phyloP scores from a whole-genome alignment of 257 asterid species.

The Buddleja alternifolia region DNA sequence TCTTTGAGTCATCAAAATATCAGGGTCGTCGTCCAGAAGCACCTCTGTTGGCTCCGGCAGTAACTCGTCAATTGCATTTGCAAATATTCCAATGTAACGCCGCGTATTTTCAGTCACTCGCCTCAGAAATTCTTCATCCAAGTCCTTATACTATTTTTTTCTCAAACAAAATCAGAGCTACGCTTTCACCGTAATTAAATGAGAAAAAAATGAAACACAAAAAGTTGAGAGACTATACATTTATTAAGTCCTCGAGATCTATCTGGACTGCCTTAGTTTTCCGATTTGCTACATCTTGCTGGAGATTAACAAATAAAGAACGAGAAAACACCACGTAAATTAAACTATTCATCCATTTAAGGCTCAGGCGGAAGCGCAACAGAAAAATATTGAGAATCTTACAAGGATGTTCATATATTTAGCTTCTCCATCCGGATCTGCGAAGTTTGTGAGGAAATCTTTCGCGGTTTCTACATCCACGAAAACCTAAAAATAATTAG shows the following conservation, averaged over 20 bases:
- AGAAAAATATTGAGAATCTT: slow-evolving; percentile 30
- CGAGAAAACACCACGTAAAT: neutral
- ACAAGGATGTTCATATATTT: slow-evolving; percentile 80
- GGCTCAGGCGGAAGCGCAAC: neutral
- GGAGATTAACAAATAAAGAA: slow-evolving; percentile 19
- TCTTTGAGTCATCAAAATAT: slow-evolving; percentile 86
- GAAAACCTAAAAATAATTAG: neutral
- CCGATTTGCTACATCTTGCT: slow-evolving; percentile 98
- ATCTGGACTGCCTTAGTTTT: slow-evolving; percentile 75
- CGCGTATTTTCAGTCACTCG: slow-evolving; percentile 81
- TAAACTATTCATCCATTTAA: neutral
- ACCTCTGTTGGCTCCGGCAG: slow-evolving; percentile 93
- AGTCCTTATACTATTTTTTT: slow-evolving; percentile 63
- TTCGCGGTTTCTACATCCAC: slow-evolving; percentile 68
- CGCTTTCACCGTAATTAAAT: neutral
- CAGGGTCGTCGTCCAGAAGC: slow-evolving; percentile 82
- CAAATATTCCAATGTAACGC: slow-evolving; percentile 75
- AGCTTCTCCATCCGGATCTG: slow-evolving; percentile 70
- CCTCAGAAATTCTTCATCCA: slow-evolving; percentile 83
- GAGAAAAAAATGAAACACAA: neutral
- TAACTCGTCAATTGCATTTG: slow-evolving; percentile 87
- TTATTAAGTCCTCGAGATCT: slow-evolving; percentile 81
- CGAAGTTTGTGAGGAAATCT: slow-evolving; percentile 71
- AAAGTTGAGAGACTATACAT: slow-evolving; percentile 43
- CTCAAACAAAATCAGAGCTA: neutral